These are phyloP conservation scores for Lignosus rhinocerotis DNA, from an alignment of 1,284 basidiomycete genomes.

Conservation along the genomic window DNA sequence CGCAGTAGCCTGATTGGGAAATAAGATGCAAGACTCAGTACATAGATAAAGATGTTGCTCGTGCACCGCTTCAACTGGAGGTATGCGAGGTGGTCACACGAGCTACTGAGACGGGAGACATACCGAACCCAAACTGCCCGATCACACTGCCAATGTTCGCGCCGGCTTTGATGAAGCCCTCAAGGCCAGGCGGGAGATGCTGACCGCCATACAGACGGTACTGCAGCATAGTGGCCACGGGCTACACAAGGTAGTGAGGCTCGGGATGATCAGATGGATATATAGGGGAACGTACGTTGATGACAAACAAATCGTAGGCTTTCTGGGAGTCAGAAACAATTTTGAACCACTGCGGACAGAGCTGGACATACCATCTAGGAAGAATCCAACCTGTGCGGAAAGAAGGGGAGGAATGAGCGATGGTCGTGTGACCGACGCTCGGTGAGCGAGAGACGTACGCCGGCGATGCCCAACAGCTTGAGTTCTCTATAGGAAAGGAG, in stretches of 20 bases:
- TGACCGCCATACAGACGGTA: constrained; percentile 64
- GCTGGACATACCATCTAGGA: constrained; percentile 58
- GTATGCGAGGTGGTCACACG: constrained; percentile 9
- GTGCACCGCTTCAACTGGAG: background rate
- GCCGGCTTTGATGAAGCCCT: constrained; percentile 67
- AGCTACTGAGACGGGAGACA: constrained; percentile 1
- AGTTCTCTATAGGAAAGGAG: constrained; percentile 49
- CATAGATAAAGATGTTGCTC: background rate
- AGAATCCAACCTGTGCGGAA: constrained; percentile 57
- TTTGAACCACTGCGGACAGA: background rate
- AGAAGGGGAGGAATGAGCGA: constrained; percentile 7
- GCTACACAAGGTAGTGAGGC: background rate
- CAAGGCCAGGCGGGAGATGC: constrained; percentile 53
- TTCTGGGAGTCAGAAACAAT: constrained; percentile 1
- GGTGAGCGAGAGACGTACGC: constrained; percentile 40
- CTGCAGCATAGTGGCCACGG: constrained; percentile 66
- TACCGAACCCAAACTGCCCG: constrained; percentile 72
- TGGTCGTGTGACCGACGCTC: constrained; percentile 8
- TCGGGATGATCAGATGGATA: background rate
- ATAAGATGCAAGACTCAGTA: background rate
- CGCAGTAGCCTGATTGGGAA: constrained; percentile 44
- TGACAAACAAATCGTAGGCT: constrained; percentile 80
- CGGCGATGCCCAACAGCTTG: constrained; percentile 61
- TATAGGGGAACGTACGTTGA: constrained; percentile 51
- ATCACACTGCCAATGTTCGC: constrained; percentile 77